Evolutionary conservation across 1,284 basidiomycete genomes (phyloP).

Genomic region (Cerioporus squamosus): DNA sequence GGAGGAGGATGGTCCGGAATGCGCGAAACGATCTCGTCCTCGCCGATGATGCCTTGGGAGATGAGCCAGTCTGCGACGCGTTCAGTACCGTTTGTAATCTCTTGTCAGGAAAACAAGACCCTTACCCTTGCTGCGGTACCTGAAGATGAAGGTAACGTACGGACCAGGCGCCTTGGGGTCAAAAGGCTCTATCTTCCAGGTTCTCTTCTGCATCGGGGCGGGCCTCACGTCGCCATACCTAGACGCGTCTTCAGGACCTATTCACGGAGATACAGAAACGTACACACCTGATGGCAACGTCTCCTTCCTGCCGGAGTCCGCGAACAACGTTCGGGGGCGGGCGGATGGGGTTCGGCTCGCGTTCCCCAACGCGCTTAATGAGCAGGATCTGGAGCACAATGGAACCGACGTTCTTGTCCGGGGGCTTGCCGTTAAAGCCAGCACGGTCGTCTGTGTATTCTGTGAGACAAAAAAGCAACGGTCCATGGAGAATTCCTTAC

Average conservation of each 20-base stretch:
- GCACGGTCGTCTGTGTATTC: constrained; percentile 1
- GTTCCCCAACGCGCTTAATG: constrained; percentile 40
- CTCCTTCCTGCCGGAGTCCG: constrained; percentile 24
- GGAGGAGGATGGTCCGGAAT: neutral
- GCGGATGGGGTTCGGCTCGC: constrained; percentile 23
- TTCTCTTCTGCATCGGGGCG: constrained; percentile 31
- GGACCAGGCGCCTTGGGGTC: constrained; percentile 43
- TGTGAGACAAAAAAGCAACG: neutral
- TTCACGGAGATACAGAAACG: neutral
- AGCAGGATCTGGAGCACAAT: constrained; percentile 60
- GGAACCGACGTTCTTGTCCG: constrained; percentile 49
- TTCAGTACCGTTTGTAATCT: neutral
- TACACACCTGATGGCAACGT: constrained; percentile 22
- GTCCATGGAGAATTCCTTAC: constrained; percentile 19
- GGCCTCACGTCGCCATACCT: constrained; percentile 18
- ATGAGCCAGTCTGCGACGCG: constrained; percentile 29
- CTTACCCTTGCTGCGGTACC: constrained; percentile 57
- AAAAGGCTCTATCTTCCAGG: constrained; percentile 55
- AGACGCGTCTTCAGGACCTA: constrained; percentile 1
- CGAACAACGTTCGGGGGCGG: constrained; percentile 21
- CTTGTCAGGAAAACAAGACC: neutral
- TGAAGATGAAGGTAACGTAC: constrained; percentile 61
- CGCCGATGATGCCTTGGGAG: constrained; percentile 29
- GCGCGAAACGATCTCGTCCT: constrained; percentile 5
- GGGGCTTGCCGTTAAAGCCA: neutral